Evolutionary conservation across 2,329 filamentous ascomycete genomes (phyloP), one percentile per base, ranked within the genome.

Genomic region (Fusarium domesticum): DNA sequence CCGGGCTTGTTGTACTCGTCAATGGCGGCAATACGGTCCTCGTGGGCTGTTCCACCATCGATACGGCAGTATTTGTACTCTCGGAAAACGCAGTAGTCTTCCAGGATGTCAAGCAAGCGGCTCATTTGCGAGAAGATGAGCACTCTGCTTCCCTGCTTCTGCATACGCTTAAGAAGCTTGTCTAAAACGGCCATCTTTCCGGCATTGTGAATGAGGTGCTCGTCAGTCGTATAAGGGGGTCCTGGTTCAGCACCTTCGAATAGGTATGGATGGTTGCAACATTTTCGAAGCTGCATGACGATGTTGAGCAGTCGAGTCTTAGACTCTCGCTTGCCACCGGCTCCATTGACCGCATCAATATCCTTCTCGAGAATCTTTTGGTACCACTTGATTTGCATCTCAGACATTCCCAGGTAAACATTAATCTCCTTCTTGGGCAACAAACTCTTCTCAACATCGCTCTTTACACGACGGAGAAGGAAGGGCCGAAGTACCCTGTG

Each of bases 111-210:
- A 33, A 98, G 74, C 31, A 96, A 78, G 78, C 93, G 89, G 62
- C 91, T 96, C 93, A 98, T 98, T 64, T 98, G 93, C 1, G 93
- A 98, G 72, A 98, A 98, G 58, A 98, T 97, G 43, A 98, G 80
- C n/a, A 98, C 90, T 54, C 93, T 82, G 63, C 91, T 97, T 33
- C 90, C 93, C 64, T 96, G 86, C 36, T 79, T 81, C 67, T 91
- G 78, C 72, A 98, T 81, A 36, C 91, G 83, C 60, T 79, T 84
- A 37, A 98, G 75, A 10, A 98, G 80, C 70, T 89, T 95, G 73
- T 98, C 93, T 15, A 98, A 78, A 64, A 98, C 90, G 23, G 90
- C 81, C 93, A 98, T 98, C 72, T 98, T 98, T 17, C 91, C 93
- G 2, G 93, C 84, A 59, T 97, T 98, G 71, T 83, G 87, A 33